These are phyloP conservation scores for Tubosaeta brunneosetosa DNA, from an alignment of 768 basidiomycete species.

Conservation along the genomic window DNA sequence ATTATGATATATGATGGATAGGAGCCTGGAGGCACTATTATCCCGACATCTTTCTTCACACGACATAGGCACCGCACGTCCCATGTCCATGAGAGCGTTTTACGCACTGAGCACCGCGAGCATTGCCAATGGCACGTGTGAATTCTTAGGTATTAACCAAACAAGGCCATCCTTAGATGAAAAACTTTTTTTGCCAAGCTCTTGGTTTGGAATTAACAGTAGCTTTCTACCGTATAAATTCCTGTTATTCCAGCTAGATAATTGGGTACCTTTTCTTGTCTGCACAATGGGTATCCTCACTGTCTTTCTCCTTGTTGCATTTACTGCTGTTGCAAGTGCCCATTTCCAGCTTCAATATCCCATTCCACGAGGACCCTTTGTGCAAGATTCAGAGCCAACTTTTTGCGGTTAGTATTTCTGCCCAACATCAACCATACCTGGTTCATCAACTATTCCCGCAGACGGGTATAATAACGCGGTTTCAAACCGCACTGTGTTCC, in stretches of 20 bases:
- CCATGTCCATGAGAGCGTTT: too few species aligned
- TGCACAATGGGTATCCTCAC: constrained; percentile 33
- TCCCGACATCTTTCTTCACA: too few species aligned
- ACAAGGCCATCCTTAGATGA: constrained; percentile 20
- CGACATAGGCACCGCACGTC: too few species aligned
- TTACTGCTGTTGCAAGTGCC: constrained; percentile 45
- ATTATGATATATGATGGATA: too few species aligned
- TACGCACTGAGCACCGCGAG: too few species aligned
- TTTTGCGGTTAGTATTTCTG: constrained; percentile 53
- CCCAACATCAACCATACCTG: neutral
- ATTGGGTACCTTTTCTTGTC: neutral
- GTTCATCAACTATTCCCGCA: constrained; percentile 22
- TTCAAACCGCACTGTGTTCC: constrained; percentile 63
- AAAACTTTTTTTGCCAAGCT: neutral
- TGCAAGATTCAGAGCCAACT: constrained; percentile 31
- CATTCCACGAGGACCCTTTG: neutral
- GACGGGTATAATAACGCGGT: constrained; percentile 46
- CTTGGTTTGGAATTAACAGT: neutral
- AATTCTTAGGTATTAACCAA: constrained; percentile 3
- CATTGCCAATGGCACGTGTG: neutral
- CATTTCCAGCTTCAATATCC: constrained; percentile 85
- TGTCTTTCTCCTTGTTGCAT: constrained; percentile 32
- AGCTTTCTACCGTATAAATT: constrained; percentile 5
- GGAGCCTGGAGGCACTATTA: too few species aligned
- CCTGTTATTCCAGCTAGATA: neutral